These are phyloP conservation scores for Globisporangium orthogonon DNA, from an alignment of 352 stramenopile genomes.

Conservation along the genomic window DNA sequence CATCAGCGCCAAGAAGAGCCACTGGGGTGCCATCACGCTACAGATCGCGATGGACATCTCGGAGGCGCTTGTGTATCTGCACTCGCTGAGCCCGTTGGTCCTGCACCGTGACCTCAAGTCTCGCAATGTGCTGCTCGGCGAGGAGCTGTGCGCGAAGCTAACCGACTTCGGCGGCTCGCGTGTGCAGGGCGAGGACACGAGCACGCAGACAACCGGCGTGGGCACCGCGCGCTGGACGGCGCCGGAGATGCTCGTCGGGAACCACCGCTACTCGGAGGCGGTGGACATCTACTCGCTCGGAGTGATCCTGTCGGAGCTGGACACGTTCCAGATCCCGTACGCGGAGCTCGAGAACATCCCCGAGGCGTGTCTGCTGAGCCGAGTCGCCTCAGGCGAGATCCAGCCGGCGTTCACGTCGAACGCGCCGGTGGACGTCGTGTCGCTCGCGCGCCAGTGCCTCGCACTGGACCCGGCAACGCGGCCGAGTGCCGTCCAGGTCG, in stretches of 20 bases:
- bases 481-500: slow-evolving; percentile 30
- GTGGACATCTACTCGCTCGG: slow-evolving; percentile 60
- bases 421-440: slow-evolving; percentile 19
- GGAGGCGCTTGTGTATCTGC: slow-evolving; percentile 27
- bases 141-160: slow-evolving; percentile 30
- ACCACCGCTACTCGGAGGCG: slow-evolving; percentile 36
- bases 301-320: slow-evolving; percentile 49
- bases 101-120: slow-evolving; percentile 18
- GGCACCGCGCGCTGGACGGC: slow-evolving; percentile 63
- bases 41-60: slow-evolving; percentile 17
- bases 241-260: slow-evolving; percentile 47
- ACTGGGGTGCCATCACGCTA: slow-evolving; percentile 12
- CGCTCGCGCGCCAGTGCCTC: slow-evolving; percentile 33
- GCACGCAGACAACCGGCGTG: slow-evolving; percentile 29
- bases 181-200: slow-evolving; percentile 20
- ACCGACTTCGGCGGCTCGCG: slow-evolving; percentile 42
- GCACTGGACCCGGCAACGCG: slow-evolving; percentile 20
- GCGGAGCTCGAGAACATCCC: slow-evolving; percentile 20
- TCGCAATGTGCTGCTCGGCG: slow-evolving; percentile 21
- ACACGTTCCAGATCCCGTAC: slow-evolving; percentile 46
- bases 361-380: slow-evolving; percentile 35
- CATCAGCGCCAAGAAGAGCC: not conserved
- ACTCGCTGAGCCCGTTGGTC: slow-evolving; percentile 19
- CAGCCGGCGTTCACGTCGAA: slow-evolving; percentile 18
- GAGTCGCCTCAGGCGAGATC: slow-evolving; percentile 21